Conservation (phyloP, 148 eudicot species). For the Chenopodium album region DNA sequence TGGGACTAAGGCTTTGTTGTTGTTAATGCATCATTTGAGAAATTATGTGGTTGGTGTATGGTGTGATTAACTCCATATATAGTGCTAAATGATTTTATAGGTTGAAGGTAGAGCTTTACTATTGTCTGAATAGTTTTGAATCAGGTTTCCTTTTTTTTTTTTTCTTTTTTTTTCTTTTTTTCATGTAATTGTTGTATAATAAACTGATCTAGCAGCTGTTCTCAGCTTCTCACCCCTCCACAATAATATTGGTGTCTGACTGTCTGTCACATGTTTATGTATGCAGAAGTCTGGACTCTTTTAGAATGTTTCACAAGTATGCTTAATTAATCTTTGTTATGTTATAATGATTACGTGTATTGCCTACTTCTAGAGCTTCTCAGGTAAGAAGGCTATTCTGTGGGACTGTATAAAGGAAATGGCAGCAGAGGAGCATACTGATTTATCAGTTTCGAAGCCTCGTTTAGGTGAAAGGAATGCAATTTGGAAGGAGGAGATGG, state of each 20-base stretch:
- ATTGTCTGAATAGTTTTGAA: neutral
- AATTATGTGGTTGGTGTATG: neutral
- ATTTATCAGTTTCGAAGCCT: slow-evolving; percentile 39
- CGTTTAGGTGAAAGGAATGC: slow-evolving; percentile 38
- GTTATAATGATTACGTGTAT: neutral
- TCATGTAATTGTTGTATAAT: neutral
- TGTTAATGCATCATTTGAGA: too few relatives aligned
- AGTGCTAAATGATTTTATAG: neutral
- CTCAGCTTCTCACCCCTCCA: neutral
- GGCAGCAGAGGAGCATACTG: slow-evolving; percentile 53
- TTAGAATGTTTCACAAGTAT: neutral
- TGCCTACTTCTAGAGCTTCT: neutral
- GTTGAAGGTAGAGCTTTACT: neutral
- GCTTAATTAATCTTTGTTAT: neutral
- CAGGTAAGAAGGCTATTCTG: slow-evolving; percentile 13
- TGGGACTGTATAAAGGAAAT: slow-evolving; percentile 39
- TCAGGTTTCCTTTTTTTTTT: neutral
- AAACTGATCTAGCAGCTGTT: neutral
- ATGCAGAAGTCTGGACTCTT: neutral
- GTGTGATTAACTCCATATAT: neutral
- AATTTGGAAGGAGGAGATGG: slow-evolving; percentile 62
- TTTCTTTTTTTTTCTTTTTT: too few relatives aligned
- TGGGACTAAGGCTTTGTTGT: too few relatives aligned
- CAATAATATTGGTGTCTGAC: too few relatives aligned
- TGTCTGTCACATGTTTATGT: too few relatives aligned